These are phyloP conservation scores for Aureobasidium sp. DNA, from an alignment of 2,329 filamentous ascomycete species.

Conservation along the genomic window DNA sequence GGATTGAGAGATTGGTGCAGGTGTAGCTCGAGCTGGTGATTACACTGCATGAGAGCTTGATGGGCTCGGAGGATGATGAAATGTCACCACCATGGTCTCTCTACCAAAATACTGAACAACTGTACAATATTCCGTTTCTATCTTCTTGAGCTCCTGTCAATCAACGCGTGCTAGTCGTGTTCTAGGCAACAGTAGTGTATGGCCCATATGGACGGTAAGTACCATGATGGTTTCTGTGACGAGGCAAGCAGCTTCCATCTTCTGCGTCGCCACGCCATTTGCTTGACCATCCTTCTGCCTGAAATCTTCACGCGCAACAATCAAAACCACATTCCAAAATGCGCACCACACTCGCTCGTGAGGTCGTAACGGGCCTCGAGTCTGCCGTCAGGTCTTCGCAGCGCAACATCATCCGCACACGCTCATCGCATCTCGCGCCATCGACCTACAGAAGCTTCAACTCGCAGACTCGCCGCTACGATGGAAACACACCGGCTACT, in stretches of 20 bases:
- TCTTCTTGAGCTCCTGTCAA: not conserved
- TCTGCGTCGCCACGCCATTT: slow-evolving; percentile 1
- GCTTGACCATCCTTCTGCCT: not conserved
- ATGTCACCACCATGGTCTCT: not conserved
- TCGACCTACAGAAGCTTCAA: slow-evolving; percentile 2
- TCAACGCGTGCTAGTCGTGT: not conserved
- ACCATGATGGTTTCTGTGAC: not conserved
- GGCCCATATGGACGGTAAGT: not conserved
- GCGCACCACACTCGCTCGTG: slow-evolving; percentile 1
- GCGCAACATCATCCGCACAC: not conserved
- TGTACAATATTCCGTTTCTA: not conserved
- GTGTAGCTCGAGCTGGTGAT: not conserved
- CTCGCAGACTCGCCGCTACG: slow-evolving; percentile 3
- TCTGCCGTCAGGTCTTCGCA: not conserved
- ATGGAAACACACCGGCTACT: not conserved
- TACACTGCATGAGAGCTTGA: not conserved
- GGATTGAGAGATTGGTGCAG: not conserved
- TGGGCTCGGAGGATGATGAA: not conserved
- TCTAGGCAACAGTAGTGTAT: not conserved
- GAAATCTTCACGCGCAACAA: not conserved
- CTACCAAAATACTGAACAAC: not conserved
- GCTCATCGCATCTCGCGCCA: slow-evolving; percentile 2
- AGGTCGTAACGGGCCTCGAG: not conserved
- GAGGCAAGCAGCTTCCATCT: not conserved
- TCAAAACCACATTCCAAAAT: not conserved